phyloP scores from a whole-genome alignment of 2,329 filamentous ascomycete genomes.

The Ophiosphaerella herpotricha region DNA sequence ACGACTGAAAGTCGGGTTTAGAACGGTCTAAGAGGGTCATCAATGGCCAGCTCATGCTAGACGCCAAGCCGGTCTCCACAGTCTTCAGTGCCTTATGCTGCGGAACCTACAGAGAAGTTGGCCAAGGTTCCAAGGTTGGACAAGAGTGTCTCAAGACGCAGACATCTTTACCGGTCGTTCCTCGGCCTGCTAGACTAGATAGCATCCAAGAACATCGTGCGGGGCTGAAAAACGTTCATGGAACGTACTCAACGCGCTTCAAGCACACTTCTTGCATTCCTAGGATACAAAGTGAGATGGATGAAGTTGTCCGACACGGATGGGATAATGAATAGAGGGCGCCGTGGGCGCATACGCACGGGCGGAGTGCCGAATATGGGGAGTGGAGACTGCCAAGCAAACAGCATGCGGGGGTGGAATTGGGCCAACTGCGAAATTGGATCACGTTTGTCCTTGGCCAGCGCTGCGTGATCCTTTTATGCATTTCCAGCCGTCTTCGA shows the following conservation, averaged over 20 bases:
- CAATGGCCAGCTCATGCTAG: background rate
- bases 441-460: background rate
- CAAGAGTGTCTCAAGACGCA: background rate
- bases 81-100: background rate
- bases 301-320: too few relatives aligned
- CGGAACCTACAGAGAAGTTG: background rate
- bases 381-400: background rate
- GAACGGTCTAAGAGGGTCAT: background rate
- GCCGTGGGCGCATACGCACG: background rate
- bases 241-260: slow-evolving; percentile 19
- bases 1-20: background rate
- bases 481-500: too few relatives aligned
- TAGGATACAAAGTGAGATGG: too few relatives aligned
- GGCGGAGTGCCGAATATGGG: background rate
- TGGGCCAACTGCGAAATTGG: background rate
- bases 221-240: too few relatives aligned
- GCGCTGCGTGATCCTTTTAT: too few relatives aligned
- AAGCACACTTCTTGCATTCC: too few relatives aligned
- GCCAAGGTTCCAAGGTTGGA: background rate
- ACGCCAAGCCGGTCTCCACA: too few relatives aligned
- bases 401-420: background rate
- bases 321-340: background rate
- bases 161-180: background rate
- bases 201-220: too few relatives aligned
- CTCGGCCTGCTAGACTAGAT: background rate